Evolutionary conservation across 2,329 filamentous ascomycete genomes (phyloP), one percentile per base, ranked within the genome.

Genomic region (Onygenales sp.): DNA sequence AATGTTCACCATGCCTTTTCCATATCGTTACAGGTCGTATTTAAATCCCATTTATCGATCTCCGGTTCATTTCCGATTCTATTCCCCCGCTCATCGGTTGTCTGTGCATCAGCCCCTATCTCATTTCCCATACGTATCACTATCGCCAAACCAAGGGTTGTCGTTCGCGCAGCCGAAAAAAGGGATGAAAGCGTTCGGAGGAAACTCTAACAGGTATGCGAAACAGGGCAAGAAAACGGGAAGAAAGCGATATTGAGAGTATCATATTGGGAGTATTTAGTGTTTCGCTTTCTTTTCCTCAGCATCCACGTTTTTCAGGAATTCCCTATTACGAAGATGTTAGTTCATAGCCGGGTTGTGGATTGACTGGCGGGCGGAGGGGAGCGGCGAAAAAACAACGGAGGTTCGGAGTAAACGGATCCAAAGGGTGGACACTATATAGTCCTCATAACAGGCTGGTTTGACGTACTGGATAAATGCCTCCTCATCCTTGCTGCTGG

Each of bases 401-500:
- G 49, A 36, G 31, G 37, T 27, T 7, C 37, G 32, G 11, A 13
- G 21, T 50, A 8, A 21, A 37, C 10, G 42, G 4, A 46, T 1
- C 14, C 34, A 31, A 45, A 37, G 46, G 11, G 21, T 6, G 37
- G 3, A 17, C 21, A 27, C 21, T 5, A 27, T 27, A 27, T 27
- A 27, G 21, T 5, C 21, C 21, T 27, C 21, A 27, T 34, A 14
- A 33, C 5, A 37, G n/a, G 45, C 14, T 8, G 6, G 7, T 46
- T 21, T 37, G 48, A 74, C 78, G 58, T 79, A 85, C 82, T 83
- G 79, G 65, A 85, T 82, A 69, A 85, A 85, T 64, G 77, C 77
- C 73, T 84, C 82, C 73, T 85, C 82, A 61, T 84, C 82, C 70
- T 83, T 83, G 73, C 79, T 84, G 63, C 74, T 73, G 51, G 82